Base-by-base conservation (phyloP, 2,329 filamentous ascomycete genomes). In the Pseudogymnoascus sp. region DNA sequence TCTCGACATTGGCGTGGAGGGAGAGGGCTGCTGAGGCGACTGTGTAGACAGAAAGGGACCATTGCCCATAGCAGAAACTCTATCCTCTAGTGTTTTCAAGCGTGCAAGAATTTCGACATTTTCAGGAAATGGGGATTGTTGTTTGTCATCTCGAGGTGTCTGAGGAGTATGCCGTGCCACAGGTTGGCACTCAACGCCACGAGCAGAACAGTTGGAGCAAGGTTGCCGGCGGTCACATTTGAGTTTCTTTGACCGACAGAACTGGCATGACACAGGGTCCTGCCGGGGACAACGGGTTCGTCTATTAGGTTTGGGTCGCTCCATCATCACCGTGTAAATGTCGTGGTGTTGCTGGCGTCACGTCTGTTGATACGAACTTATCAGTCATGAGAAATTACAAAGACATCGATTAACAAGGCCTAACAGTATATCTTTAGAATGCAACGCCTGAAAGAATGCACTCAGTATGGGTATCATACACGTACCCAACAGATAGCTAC, bases 201-300 rank as follows among this genome's bases (percentile, higher is more conserved):
- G 60, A 29, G 65, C 68, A n/a, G 61, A 56, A 50, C 68, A 70
- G 62, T 71, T 71, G 8, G 68, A 68, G 42, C 69, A 71, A n/a
- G 69, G 69, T 24, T 62, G 61, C 24, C 42, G 62, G 5, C 70
- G 65, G 61, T 70, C 69, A 61, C 70, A 70, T 61, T 69, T 66
- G n/a, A 64, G 40, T 38, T 70, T 70, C 62, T 67, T 71, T 6
- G 62, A 62, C 3, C 70, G 64, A 40, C 68, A 70, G n/a, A 70
- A 68, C 31, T 67, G 31, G 35, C 70, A 70, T 24, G 69, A 70
- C 8, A 70, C 68, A 10, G 68, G 68, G 29, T 69, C 67, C 61
- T 70, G 68, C 6, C 69, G 66, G 7, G 68, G 68, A 61, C 50
- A 33, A 16, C 50, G 50, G 50, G 29, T 21, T 33, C 50, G 50